Percentiles rank a stretch among this genome's conserved stretches.
phyloP scores from a whole-genome alignment of 768 basidiomycete genomes.

The Leccinum obscurum region DNA sequence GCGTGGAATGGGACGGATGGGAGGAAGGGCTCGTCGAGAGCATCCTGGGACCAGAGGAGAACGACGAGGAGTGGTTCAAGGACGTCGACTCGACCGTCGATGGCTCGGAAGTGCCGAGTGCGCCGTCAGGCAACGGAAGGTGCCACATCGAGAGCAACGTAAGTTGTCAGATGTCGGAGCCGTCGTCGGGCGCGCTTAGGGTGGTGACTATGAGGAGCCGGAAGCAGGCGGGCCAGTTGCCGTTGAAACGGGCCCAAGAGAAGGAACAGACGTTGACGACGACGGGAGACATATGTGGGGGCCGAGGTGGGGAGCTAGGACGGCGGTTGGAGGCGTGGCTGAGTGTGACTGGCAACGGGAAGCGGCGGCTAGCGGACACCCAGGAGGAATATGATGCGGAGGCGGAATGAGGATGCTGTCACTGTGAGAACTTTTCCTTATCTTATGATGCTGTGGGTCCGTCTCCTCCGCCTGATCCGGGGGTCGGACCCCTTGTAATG shows the following conservation, averaged over 20 bases:
- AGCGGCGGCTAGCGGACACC: conserved; percentile 9
- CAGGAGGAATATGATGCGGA: conserved; percentile 17
- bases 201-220: conserved; percentile 29
- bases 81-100: conserved; percentile 32
- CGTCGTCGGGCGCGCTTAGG: conserved; percentile 22
- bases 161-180: conserved; percentile 11
- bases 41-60: conserved; percentile 71
- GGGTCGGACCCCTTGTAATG: conserved; percentile 4
- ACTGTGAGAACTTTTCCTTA: conserved; percentile 1
- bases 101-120: conserved; percentile 21
- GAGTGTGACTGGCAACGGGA: conserved; percentile 37
- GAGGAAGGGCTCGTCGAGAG: conserved; percentile 80
- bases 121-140: conserved; percentile 1
- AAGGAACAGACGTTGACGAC: conserved; percentile 69
- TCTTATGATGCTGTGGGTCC: background rate
- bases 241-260: conserved; percentile 60
- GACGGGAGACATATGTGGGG: conserved; percentile 77
- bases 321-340: conserved; percentile 76
- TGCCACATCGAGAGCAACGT: background rate
- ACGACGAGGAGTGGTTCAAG: conserved; percentile 72
- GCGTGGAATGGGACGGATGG: conserved; percentile 90
- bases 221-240: conserved; percentile 47
- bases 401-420: conserved; percentile 19
- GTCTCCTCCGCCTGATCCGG: background rate
- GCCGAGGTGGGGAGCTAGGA: conserved; percentile 76